Conservation (phyloP, 2,329 filamentous ascomycete species). For the Rutstroemia sp. region DNA sequence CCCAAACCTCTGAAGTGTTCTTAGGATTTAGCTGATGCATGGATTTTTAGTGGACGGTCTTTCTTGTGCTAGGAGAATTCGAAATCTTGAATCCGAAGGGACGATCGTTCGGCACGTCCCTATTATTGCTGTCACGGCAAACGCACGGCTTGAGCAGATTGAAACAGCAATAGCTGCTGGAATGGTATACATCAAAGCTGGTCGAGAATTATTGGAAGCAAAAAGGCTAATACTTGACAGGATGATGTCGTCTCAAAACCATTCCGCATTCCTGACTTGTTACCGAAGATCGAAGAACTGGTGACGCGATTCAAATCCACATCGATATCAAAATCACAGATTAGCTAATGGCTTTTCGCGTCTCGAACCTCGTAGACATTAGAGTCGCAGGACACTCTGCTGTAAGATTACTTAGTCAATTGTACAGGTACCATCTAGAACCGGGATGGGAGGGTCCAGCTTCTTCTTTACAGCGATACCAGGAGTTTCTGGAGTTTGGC, state of each 20-base stretch:
- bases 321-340: not conserved
- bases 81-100: constrained; percentile 57
- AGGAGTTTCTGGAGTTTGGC: not conserved
- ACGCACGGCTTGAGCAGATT: constrained; percentile 69
- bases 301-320: not conserved
- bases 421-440: too few species aligned
- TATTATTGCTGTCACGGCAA: constrained; percentile 78
- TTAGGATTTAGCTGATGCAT: not conserved
- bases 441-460: not conserved
- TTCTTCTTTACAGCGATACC: not conserved
- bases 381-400: too few species aligned
- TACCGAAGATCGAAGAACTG: constrained; percentile 56
- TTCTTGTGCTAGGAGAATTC: constrained; percentile 62
- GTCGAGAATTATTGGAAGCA: not conserved
- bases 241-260: constrained; percentile 75
- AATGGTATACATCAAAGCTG: constrained; percentile 46
- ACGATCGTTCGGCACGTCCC: constrained; percentile 60
- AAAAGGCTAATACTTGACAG: constrained; percentile 31
- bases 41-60: constrained; percentile 56
- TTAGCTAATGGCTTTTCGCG: not conserved
- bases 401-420: too few species aligned
- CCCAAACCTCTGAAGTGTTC: constrained; percentile 53
- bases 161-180: constrained; percentile 63
- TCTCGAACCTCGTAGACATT: too few species aligned
- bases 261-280: constrained; percentile 65